Base-by-base conservation (phyloP, 805 yeast species). In the Pichia scutulata region DNA sequence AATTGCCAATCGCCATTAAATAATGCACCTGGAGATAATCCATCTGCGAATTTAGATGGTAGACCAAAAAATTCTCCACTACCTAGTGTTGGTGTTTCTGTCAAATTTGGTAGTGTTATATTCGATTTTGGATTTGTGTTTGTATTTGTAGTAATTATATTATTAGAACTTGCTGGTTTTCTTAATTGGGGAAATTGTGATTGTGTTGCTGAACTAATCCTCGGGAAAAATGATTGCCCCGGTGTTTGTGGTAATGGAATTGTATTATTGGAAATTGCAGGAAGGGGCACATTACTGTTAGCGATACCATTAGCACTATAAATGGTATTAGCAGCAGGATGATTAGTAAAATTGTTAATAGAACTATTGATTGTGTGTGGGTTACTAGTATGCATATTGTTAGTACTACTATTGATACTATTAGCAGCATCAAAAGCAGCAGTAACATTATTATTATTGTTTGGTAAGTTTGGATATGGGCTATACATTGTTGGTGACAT, bases 11-110 rank as follows among this genome's bases (percentile, higher is more conserved):
- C 83, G 48, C 79, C 73, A 7, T 81, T 77, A 58, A 84, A 86
- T 57, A 82, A 81, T 54, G 78, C 84, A n/a, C 82, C 77, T 0
- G 96, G 96, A 7, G 92, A 84, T 28, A 89, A 90, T 59, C 87
- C 80, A 58, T 86, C 95, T 41, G 85, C 80, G 58, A 81, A 86
- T 47, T 85, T 73, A 2, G 86, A 78, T 2, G 95, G 90, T 23
- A 86, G 68, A 7, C 84, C 84, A 3, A 81, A 71, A 2, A 53
- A 45, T 21, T 51, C 52, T 7, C 45, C 23, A 18, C 12, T 28
- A 18, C 37, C 18, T 16, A 12, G 7, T 7, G 19, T 28, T 9
- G 44, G 26, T n/a, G 37, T 40, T 19, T 21, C 42, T 22, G 25
- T 22, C 23, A 40, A 33, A 33, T 33, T 39, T 8, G 42, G 42